Conservation (phyloP, 306 rosid species). For the Leucaena leucocephala region DNA sequence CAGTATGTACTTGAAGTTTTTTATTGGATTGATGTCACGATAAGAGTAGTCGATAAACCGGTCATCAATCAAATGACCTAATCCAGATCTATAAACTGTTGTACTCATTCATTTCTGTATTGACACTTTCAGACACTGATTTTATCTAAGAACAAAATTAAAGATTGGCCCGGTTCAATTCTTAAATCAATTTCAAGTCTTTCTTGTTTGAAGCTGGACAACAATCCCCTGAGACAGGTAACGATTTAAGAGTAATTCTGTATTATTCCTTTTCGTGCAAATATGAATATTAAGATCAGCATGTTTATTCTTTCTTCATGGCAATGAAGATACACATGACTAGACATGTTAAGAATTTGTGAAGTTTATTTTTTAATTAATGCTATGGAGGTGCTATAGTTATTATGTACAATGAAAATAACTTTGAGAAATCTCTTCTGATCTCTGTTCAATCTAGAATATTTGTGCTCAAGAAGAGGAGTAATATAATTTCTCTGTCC, state of each 20-base stretch:
- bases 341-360: background rate
- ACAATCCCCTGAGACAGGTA: conserved; percentile 81
- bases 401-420: conserved; percentile 24
- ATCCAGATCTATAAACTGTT: conserved; percentile 34
- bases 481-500: conserved; percentile 5
- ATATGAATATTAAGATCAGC: conserved; percentile 31
- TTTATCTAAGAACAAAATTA: conserved; percentile 80
- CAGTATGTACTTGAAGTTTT: conserved; percentile 22
- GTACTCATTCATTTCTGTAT: conserved; percentile 31
- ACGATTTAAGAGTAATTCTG: conserved; percentile 26
- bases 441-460: background rate
- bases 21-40: conserved; percentile 24
- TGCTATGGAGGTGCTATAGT: background rate
- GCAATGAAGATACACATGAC: background rate
- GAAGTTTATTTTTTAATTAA: conserved; percentile 17
- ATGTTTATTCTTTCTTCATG: conserved; percentile 2
- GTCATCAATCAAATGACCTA: conserved; percentile 22
- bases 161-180: conserved; percentile 86
- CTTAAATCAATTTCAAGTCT: conserved; percentile 67
- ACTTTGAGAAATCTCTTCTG: background rate
- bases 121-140: conserved; percentile 66
- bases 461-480: conserved; percentile 20
- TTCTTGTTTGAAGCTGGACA: conserved; percentile 80
- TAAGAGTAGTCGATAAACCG: conserved; percentile 30
- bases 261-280: conserved; percentile 13